Conservation (phyloP, 371 early-diverging fungal genomes). For the Choanephora cucurbitarum region DNA sequence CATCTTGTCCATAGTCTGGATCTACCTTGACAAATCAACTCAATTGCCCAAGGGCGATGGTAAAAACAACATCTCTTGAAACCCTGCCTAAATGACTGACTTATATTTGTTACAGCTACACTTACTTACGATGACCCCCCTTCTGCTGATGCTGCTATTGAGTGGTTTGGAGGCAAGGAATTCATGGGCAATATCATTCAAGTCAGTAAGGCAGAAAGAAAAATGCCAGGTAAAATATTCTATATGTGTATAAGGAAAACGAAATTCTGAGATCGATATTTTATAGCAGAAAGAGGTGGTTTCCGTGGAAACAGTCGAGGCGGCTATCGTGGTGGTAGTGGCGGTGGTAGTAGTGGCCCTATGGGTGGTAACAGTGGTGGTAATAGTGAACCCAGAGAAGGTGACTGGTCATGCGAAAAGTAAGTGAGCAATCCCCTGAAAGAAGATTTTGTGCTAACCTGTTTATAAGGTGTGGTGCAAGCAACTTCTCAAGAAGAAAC, state of each 20-base stretch:
- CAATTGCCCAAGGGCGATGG: constrained; percentile 74
- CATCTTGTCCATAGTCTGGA: constrained; percentile 53
- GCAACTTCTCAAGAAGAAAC: constrained; percentile 36
- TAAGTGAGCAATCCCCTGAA: too few species aligned
- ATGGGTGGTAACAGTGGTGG: constrained; percentile 18
- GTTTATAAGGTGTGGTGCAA: constrained; percentile 28
- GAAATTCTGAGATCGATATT: too few species aligned
- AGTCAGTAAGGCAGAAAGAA: constrained; percentile 67
- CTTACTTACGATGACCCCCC: constrained; percentile 74
- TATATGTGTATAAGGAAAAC: too few species aligned
- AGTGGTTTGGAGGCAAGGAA: constrained; percentile 69
- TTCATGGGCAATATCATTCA: constrained; percentile 58
- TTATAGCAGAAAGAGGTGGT: constrained; percentile 17
- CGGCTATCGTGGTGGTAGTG: constrained; percentile 33
- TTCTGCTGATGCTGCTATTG: constrained; percentile 69
- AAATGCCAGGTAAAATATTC: constrained; percentile 34
- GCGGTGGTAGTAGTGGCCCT: constrained; percentile 29
- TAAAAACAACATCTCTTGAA: constrained; percentile 18
- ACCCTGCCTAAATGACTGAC: too few species aligned
- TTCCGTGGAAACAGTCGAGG: constrained; percentile 11
- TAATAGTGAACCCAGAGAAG: constrained; percentile 26
- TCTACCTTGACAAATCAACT: constrained; percentile 64
- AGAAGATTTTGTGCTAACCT: too few species aligned
- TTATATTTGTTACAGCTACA: too few species aligned
- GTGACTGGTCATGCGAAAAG: constrained; percentile 37